phyloP scores from a whole-genome alignment of 2,329 filamentous ascomycete species.

The Xylaria sp. region DNA sequence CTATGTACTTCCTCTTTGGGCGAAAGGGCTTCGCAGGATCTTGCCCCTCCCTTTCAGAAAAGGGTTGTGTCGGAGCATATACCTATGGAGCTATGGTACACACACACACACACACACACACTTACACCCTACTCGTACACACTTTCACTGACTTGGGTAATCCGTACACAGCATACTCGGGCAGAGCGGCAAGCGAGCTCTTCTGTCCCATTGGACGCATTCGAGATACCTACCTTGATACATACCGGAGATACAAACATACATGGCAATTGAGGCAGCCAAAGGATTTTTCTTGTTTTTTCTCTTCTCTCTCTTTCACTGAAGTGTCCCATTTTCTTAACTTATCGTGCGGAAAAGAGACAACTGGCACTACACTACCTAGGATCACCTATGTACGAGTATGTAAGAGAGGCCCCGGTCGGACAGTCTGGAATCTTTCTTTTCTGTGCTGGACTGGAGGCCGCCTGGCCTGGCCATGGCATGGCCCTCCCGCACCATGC shows the following conservation, averaged over 20 bases:
- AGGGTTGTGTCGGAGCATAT: neutral
- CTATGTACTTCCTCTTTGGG: constrained; percentile 6
- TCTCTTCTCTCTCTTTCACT: neutral
- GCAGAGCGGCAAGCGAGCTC: neutral
- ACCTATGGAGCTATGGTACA: neutral
- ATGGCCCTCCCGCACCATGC: too few species aligned
- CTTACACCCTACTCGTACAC: neutral
- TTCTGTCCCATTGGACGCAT: neutral
- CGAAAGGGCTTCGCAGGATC: constrained; percentile 7
- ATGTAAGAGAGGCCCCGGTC: too few species aligned
- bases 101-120: neutral
- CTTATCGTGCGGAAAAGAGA: too few species aligned
- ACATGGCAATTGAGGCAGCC: too few species aligned
- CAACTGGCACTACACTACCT: too few species aligned
- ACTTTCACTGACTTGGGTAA: neutral
- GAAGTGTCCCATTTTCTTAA: neutral
- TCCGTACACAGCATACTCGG: neutral
- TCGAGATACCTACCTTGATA: neutral
- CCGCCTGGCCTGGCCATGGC: too few species aligned
- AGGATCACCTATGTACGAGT: too few species aligned
- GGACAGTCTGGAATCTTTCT: too few species aligned
- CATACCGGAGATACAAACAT: neutral
- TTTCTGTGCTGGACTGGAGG: too few species aligned
- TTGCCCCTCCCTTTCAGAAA: neutral
- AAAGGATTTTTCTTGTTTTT: neutral